phyloP scores from a whole-genome alignment of 805 yeast genomes.

The Wickerhamiella alocasiicola region DNA sequence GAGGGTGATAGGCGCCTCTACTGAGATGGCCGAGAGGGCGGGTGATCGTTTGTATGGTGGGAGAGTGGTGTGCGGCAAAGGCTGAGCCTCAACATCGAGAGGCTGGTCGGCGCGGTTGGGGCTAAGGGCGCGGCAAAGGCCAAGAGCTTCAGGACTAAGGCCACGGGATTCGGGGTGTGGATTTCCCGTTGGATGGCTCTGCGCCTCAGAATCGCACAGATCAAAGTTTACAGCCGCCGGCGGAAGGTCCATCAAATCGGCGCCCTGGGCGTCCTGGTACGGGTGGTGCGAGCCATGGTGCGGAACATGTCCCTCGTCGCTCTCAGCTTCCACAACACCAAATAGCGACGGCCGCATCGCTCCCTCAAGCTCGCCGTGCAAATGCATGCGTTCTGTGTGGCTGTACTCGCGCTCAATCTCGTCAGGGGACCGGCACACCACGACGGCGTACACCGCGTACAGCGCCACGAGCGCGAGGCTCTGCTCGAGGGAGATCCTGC shows the following conservation, averaged over 20 bases:
- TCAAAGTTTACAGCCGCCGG: background rate
- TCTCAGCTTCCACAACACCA: background rate
- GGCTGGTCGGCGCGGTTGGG: background rate
- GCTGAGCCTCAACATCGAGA: background rate
- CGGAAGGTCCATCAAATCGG: background rate
- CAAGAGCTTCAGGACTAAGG: background rate
- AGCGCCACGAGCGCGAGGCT: slow-evolving; percentile 44
- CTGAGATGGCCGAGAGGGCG: background rate
- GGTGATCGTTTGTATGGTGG: slow-evolving; percentile 3
- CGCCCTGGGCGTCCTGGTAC: no score
- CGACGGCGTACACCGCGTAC: slow-evolving; percentile 47
- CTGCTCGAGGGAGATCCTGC: slow-evolving; percentile 41
- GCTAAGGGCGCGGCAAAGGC: background rate
- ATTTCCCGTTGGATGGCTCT: background rate
- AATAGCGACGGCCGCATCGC: slow-evolving; percentile 4
- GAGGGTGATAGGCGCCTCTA: background rate
- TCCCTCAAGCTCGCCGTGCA: slow-evolving; percentile 6
- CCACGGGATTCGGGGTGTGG: background rate
- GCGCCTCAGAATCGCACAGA: background rate
- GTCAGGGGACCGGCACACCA: slow-evolving; percentile 26
- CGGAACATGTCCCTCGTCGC: background rate
- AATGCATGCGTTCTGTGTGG: background rate
- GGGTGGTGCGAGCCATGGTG: no score
- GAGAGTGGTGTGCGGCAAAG: background rate
- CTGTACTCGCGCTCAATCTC: background rate